Evolutionary conservation across 2,329 filamentous ascomycete genomes (phyloP).

Genomic region (Exophiala sp.): DNA sequence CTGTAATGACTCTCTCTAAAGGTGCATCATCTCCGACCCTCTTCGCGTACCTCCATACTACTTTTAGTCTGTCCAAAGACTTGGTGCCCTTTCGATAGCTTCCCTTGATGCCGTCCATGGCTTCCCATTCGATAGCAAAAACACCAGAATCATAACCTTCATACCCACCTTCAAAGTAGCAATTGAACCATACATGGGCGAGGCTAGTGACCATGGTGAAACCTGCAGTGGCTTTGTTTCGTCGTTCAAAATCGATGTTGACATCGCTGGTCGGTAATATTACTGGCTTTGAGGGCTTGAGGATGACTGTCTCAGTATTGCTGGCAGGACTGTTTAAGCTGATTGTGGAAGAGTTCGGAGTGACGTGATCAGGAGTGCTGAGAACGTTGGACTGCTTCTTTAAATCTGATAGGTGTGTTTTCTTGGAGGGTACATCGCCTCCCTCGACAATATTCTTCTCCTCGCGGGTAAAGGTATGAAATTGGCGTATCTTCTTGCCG

Average conservation of each 20-base stretch:
- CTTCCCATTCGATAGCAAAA: constrained; percentile 69
- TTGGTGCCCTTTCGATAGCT: constrained; percentile 75
- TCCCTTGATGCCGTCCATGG: constrained; percentile 93
- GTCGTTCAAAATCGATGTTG: constrained; percentile 83
- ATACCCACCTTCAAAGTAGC: constrained; percentile 79
- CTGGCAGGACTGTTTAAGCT: constrained; percentile 42
- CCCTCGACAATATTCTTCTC: constrained; percentile 67
- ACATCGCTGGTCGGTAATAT: constrained; percentile 77
- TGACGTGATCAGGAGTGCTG: constrained; percentile 20
- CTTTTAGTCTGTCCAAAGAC: constrained; percentile 75
- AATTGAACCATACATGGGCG: constrained; percentile 96
- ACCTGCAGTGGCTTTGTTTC: constrained; percentile 72
- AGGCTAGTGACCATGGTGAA: constrained; percentile 89
- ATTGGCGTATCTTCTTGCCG: constrained; percentile 76
- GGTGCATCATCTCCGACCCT: constrained; percentile 23
- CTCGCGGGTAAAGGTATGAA: constrained; percentile 71
- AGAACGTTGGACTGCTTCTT: constrained; percentile 20
- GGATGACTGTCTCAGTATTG: constrained; percentile 71
- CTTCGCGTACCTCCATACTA: constrained; percentile 69
- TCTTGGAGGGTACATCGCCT: constrained; percentile 28
- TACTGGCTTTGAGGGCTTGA: constrained; percentile 67
- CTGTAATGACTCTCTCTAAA: constrained; percentile 50
- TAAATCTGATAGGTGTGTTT: not conserved
- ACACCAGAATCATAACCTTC: constrained; percentile 65
- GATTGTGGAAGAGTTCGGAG: constrained; percentile 26